Evolutionary conservation across 805 yeast species (phyloP), one percentile per base, ranked within the genome.

Genomic region (Schizosaccharomyces osmophilus): DNA sequence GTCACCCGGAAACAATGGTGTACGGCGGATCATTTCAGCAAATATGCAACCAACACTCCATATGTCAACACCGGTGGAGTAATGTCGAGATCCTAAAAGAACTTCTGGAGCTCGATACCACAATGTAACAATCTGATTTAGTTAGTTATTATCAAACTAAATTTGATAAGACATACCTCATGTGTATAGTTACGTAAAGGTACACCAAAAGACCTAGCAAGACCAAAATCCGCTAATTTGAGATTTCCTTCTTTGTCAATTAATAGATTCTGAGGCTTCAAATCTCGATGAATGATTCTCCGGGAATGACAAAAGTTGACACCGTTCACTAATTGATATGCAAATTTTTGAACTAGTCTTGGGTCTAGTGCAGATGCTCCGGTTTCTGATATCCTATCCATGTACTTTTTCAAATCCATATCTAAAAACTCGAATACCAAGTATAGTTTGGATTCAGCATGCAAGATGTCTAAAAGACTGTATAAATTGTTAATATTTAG

Each of bases 81-180:
- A 93, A 69, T 93, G 97, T 66, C 94, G 86, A 2, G 97, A 96
- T 15, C 98, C 98, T 65, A 93, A 79, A 64, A 93, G 75, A 62
- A 93, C 87, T 73, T 93, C 98, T 3, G 98, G 98, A 0, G 97
- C 87, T 66, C 98, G 78, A 72, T 93, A 93, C 98, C 98, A 93
- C 66, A 93, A 75, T 0, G 98, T 93, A 59, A 93, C 98, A 59
- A 57, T 57, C 60, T 57, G 17, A 22, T n/a, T 19, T 4, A 4
- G 51, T 45, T 24, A 45, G 48, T 42, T 9, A 45, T 6, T 45
- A 17, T 17, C 17, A 3, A 36, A 36, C 41, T 11, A 3, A 15
- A 48, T 11, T 48, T 24, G 29, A 15, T 48, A 55, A 31, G 15
- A 32, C 45, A 57, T 39, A 93, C 97, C 72, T 93, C 98, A 73